Evolutionary conservation across 192 early-diverging fungal species (phyloP), one percentile per base, ranked within the genome.

Genomic region (Gryganskiella cystojenkinii): DNA sequence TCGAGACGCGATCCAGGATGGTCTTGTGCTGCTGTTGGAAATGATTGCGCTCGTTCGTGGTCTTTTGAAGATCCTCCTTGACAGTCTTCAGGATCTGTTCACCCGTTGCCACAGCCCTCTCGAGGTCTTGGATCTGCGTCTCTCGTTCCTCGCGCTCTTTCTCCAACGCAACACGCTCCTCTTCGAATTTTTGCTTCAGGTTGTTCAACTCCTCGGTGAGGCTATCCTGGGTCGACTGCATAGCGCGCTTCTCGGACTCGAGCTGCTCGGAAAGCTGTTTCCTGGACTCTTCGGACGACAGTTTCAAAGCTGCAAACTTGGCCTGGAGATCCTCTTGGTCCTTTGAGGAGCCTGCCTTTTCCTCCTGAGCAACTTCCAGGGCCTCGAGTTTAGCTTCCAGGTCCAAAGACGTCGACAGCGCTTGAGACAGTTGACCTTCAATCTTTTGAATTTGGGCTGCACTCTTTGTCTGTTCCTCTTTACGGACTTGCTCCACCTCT

Each of bases 1-100:
- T 89, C 2, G 88, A 83, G 6, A 98, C 82, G 54, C 91, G 90
- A 28, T 90, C 93, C 46, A 97, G 72, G 17, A 96, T 74, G 42
- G 85, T 67, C 46, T 91, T 86, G 59, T 95, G 81, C 37, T 94
- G 90, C 25, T 70, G 54, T 27, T 80, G 70, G 10, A 92, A 61
- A 24, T 83, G 78, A 20, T 84, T 73, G 28, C 85, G 85, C 35
- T 91, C 85, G 33, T 82, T 83, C 3, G 45, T 58, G 3, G 63
- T 71, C 40, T 62, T 61, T 24, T 82, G 67, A 13, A 84, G 64
- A 34, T 84, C 67, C 22, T 69, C 66, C 31, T 60, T 64, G 54
- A 78, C 27, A 3, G 74, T 22, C 45, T 45, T 58, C 19, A 78
- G 17, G 4, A 25, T 27, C 25, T 69, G 66, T 25, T 68, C 67